phyloP scores from a whole-genome alignment of 345 rosid genomes.

The Pelargonium nanum region DNA sequence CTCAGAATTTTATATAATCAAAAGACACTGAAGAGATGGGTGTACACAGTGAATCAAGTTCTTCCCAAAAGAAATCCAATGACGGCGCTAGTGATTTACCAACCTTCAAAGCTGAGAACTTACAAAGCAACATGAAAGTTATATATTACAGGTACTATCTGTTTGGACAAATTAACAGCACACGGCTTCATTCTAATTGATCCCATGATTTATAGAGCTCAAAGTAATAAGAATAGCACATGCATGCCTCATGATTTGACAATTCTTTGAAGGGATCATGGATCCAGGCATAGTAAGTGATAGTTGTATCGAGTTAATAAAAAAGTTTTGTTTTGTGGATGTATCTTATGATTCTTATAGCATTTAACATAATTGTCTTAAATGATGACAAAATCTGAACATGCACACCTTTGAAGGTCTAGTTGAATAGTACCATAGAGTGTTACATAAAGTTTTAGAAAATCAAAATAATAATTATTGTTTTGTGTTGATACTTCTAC shows the following conservation, averaged over 20 bases:
- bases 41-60: conserved; percentile 33
- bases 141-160: conserved; percentile 65
- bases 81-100: conserved; percentile 47
- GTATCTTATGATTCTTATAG: neutral
- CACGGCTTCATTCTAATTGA: neutral
- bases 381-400: too few relatives aligned
- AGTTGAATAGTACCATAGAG: neutral
- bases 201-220: neutral
- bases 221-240: neutral
- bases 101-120: conserved; percentile 61
- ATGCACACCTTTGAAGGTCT: too few relatives aligned
- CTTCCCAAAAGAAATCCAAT: conserved; percentile 53
- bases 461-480: too few relatives aligned
- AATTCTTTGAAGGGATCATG: neutral
- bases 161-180: conserved; percentile 5
- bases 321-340: too few relatives aligned
- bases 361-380: too few relatives aligned
- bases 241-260: neutral
- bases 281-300: neutral
- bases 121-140: conserved; percentile 85
- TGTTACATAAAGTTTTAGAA: neutral
- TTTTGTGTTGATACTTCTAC: too few relatives aligned
- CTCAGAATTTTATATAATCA: neutral
- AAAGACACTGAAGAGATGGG: conserved; percentile 32
- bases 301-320: neutral